Evolutionary conservation across 1,139 yeast species (phyloP), one percentile per base, ranked within the genome.

Genomic region (Geotrichum histeridarum): DNA sequence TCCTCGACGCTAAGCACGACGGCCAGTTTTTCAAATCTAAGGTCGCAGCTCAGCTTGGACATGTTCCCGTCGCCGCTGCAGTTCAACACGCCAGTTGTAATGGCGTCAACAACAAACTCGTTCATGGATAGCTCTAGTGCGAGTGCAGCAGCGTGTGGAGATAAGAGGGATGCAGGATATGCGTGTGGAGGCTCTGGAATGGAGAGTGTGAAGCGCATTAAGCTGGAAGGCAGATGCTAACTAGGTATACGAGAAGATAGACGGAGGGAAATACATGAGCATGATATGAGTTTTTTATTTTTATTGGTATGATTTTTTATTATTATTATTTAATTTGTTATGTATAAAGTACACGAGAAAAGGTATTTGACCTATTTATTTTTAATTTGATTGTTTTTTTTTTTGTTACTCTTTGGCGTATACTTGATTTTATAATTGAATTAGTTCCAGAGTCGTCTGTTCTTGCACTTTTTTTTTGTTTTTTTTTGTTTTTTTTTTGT

Each of bases 31-130:
- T 22, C 27, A 22, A 22, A 22, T 22, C 27, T 22, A 5, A 22
- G 27, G 27, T 22, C 27, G 27, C 27, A 22, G 27, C 27, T 22
- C 27, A 22, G 27, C 5, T 22, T 53, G 18, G 70, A 67, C 48
- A 58, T 67, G 55, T 58, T 67, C 31, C 71, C 70, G 5, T 64
- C 69, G 4, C 71, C 71, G 12, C 55, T 67, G 42, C 71, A 67
- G 58, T 67, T 67, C 54, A 63, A 58, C 44, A 65, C 68, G 9
- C 67, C 68, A 0, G 64, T 64, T 2, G 48, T 45, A 1, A 35
- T 42, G 8, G 56, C 56, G 9, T 56, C 61, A 1, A 57, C 63
- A 4, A 18, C 43, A 8, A 58, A 59, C n/a, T 55, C 61, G 9
- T 49, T 59, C n/a, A 43, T 49, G 15, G 60, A 59, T 42, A 33